These are phyloP conservation scores for Solioccasus polychromus DNA, from an alignment of 768 basidiomycete species.

Conservation along the genomic window DNA sequence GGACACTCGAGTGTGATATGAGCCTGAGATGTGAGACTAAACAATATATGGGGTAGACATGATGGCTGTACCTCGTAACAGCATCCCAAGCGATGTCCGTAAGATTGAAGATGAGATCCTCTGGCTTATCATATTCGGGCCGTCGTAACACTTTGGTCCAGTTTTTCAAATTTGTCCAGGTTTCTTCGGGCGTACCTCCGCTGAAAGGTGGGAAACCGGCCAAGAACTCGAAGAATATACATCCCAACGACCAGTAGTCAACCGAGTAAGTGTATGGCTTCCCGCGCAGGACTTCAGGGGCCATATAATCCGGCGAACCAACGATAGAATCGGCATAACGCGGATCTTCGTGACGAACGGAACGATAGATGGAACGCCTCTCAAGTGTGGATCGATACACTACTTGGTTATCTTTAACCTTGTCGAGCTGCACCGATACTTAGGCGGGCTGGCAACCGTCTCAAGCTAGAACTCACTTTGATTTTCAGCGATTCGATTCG, in stretches of 20 bases:
- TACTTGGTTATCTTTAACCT: conserved; percentile 91
- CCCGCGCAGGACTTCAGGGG: conserved; percentile 88
- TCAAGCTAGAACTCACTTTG: conserved; percentile 52
- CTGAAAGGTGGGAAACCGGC: conserved; percentile 98
- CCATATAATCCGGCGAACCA: conserved; percentile 98
- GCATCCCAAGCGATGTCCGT: conserved; percentile 93
- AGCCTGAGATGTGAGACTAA: conserved; percentile 45
- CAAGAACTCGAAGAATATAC: conserved; percentile 96
- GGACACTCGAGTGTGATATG: conserved; percentile 81
- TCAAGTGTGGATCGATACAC: conserved; percentile 91
- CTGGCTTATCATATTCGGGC: conserved; percentile 93
- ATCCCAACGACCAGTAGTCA: conserved; percentile 98
- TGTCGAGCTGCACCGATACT: conserved; percentile 67
- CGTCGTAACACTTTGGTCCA: conserved; percentile 91
- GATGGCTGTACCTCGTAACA: conserved; percentile 64
- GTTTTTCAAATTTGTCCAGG: conserved; percentile 98
- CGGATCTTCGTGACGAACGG: conserved; percentile 84
- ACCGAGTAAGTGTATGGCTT: conserved; percentile 95
- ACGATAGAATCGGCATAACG: conserved; percentile 97
- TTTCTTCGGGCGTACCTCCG: conserved; percentile 92
- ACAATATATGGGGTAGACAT: not conserved
- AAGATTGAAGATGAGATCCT: conserved; percentile 96
- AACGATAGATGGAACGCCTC: conserved; percentile 90
- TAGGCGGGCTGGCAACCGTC: not conserved
- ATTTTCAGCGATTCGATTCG: conserved; percentile 93